A percentile compares a stretch with the other conserved stretches of the same genome.
These are phyloP conservation scores for Eragrostis nindensis DNA, from an alignment of 176 grass and related monocot species.

Conservation along the genomic window DNA sequence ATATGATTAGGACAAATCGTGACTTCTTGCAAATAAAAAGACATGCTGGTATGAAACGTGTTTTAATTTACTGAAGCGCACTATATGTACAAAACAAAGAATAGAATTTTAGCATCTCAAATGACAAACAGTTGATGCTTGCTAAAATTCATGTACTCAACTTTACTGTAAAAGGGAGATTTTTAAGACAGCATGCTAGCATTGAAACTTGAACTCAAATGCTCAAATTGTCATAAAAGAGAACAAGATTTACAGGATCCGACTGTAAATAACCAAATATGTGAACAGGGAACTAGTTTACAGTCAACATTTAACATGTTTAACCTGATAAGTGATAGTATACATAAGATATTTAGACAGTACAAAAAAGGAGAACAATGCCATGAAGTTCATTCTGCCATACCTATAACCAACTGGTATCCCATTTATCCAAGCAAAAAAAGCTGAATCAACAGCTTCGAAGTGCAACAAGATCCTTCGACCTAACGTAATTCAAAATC, in stretches of 20 bases:
- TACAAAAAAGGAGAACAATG: background rate
- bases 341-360: constrained; percentile 1
- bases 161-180: background rate
- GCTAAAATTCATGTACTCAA: background rate
- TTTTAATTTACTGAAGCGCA: background rate
- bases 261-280: constrained; percentile 29
- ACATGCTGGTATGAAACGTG: background rate
- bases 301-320: background rate
- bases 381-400: background rate
- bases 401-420: constrained; percentile 88
- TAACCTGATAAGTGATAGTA: background rate
- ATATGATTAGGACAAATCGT: constrained; percentile 3
- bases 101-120: constrained; percentile 16
- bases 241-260: background rate
- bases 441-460: constrained; percentile 93
- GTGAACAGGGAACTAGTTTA: constrained; percentile 15
- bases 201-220: background rate
- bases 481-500: constrained; percentile 62
- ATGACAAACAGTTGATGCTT: constrained; percentile 3
- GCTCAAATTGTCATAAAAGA: background rate
- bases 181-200: background rate
- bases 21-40: constrained; percentile 1
- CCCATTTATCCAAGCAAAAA: constrained; percentile 95
- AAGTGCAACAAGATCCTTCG: constrained; percentile 94
- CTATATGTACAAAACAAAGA: background rate